Evolutionary conservation across 2,329 filamentous ascomycete genomes (phyloP), one percentile per base, ranked within the genome.

Genomic region (Ceratocystis eucalypticola): DNA sequence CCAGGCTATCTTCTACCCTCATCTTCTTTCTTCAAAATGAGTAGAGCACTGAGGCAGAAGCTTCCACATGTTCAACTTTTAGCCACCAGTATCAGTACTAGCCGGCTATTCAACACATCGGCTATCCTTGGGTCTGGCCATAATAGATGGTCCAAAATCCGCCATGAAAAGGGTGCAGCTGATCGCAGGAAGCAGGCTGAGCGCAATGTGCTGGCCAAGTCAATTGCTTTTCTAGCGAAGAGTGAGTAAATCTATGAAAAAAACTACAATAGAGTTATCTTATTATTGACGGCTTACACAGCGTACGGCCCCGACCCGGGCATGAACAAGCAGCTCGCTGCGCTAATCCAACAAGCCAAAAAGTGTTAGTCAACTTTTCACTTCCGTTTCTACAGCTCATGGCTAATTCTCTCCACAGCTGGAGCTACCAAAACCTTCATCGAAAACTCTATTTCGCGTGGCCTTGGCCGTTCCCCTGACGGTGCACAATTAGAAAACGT

Each of bases 121-220:
- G 41, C 66, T 5, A 46, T 30, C 30, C 22, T 77, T 68, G 86
- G 88, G 28, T 87, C 88, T 28, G 91, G 91, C 15, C 91, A 96
- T 77, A 96, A 88, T 76, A 88, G 91, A 74, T 99, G 94, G 94
- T 91, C 91, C 67, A 96, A 94, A 73, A 97, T 96, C 77, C 89
- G 88, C 73, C 94, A 97, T 75, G 91, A 94, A 75, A 99, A 99
- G 76, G 91, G 88, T 64, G 89, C 87, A 69, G 88, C 87, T 67
- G 94, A 99, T 75, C 82, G 82, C 68, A 86, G 87, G 71, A 96
- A 92, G 76, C 90, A 85, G 76, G 82, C 82, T 55, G 81, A 87
- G 71, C 86, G 91, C 37, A 83, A 81, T 61, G 75, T 80, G 57
- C 82, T 95, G 71, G 81, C 87, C 25, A 86, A 89, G 70, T 84